Conservation (phyloP, 2,329 filamentous ascomycete species). For the Mycocentrospora acerina region DNA sequence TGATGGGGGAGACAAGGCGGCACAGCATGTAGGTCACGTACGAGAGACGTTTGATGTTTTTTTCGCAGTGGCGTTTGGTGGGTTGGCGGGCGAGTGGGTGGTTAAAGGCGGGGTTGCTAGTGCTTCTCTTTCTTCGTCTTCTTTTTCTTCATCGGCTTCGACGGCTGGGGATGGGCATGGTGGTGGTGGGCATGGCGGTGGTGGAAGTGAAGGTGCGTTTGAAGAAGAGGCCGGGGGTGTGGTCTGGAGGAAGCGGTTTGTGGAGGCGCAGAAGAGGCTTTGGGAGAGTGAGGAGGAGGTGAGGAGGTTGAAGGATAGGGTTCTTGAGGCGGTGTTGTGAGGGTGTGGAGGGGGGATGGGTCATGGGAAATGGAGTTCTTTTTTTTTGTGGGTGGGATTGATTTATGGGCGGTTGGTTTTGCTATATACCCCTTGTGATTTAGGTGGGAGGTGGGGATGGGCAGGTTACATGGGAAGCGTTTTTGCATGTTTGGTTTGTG, state of each 20-base stretch:
- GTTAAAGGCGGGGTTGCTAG: constrained; percentile 42
- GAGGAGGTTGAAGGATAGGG: constrained; percentile 37
- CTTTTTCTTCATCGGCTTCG: too few species aligned
- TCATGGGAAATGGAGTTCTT: constrained; percentile 6
- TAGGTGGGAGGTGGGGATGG: too few species aligned
- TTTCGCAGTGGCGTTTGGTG: constrained; percentile 46
- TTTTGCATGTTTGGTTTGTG: too few species aligned
- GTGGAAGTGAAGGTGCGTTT: constrained; percentile 5
- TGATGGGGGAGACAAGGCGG: constrained; percentile 25
- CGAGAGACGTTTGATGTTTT: constrained; percentile 49
- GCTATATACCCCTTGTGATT: constrained; percentile 26
- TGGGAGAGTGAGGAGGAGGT: constrained; percentile 40
- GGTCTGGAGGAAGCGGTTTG: constrained; percentile 38
- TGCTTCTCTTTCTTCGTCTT: too few species aligned
- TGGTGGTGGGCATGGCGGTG: background rate
- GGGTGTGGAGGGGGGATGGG: background rate
- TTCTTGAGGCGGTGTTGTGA: constrained; percentile 43
- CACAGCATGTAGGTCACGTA: too few species aligned
- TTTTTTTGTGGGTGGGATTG: too few species aligned
- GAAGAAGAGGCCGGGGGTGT: constrained; percentile 17
- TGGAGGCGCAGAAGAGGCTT: constrained; percentile 36
- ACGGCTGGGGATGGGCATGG: constrained; percentile 3
- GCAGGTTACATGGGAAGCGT: too few species aligned
- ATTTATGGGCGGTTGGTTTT: constrained; percentile 14
- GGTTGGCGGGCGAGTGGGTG: constrained; percentile 45